Base-by-base conservation (phyloP, 2,329 filamentous ascomycete species). In the Fusarium foetens region DNA sequence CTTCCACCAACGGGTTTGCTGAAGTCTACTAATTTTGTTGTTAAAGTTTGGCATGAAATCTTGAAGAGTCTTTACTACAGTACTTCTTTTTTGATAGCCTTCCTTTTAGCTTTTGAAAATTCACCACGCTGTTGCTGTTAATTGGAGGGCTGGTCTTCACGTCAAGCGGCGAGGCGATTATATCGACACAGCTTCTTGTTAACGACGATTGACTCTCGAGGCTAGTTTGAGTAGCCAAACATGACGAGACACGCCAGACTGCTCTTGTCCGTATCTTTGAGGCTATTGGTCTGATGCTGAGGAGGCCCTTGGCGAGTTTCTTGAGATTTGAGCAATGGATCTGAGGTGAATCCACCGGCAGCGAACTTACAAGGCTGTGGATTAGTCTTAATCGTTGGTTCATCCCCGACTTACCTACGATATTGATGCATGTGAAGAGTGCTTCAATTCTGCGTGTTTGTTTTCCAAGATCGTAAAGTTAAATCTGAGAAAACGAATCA, bases 1-100 rank as follows among this genome's bases (percentile, higher is more conserved):
- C 7, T 19, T 3, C 2, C 9, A 42, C 17, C 17, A 5, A 19
- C 11, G 5, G 19, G 4, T 49, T 23, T 19, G 46, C 16, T 19
- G 21, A 9, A 19, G 21, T 33, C 10, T 19, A 5, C 21, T 19
- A 23, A 23, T 11, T 23, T 33, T 19, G 29, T 9, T 6, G 3
- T 19, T 13, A 23, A 49, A 23, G 16, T 10, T 23, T 49, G 4
- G 21, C 27, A 17, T 17, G 14, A 3, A 8, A 17, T n/a, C 10
- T 48, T 31, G 14, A 12, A n/a, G n/a, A 6, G 3, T 6, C 10
- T 31, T n/a, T 5, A 17, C 45, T 4, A 27, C 10, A 23, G 5
- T 6, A 6, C 14, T 12, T 12, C 7, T 13, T 16, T n/a, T 3
- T n/a, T 6, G 5, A n/a, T 12, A 12, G 7, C 5, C 27, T 2